phyloP scores from a whole-genome alignment of 148 eudicot species.

The Cornus controversa region DNA sequence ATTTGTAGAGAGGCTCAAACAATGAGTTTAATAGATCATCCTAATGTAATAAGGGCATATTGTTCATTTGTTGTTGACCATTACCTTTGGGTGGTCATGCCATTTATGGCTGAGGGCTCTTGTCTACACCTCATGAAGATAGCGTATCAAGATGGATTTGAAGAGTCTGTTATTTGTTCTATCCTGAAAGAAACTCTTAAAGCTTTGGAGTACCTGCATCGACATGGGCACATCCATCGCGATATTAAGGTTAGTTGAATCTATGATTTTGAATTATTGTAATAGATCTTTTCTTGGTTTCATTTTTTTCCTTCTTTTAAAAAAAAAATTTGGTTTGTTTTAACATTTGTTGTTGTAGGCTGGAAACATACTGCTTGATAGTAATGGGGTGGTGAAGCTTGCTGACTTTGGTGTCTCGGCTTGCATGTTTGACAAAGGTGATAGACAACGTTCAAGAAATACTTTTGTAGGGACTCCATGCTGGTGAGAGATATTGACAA shows the following conservation, averaged over 20 bases:
- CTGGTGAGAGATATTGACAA: slow-evolving; percentile 49
- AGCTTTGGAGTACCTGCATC: slow-evolving; percentile 92
- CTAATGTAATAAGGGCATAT: slow-evolving; percentile 76
- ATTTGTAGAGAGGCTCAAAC: slow-evolving; percentile 95
- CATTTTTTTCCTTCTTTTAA: background rate
- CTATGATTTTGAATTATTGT: background rate
- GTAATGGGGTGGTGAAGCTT: slow-evolving; percentile 79
- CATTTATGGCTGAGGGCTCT: slow-evolving; percentile 97
- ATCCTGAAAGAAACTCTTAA: slow-evolving; percentile 90
- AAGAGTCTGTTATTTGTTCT: slow-evolving; percentile 81
- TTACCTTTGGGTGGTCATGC: slow-evolving; percentile 96
- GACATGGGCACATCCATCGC: slow-evolving; percentile 96
- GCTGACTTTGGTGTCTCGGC: slow-evolving; percentile 99
- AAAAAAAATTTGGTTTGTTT: slow-evolving; percentile 9
- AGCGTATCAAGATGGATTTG: slow-evolving; percentile 96
- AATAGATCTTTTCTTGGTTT: background rate
- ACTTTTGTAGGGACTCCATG: slow-evolving; percentile 99
- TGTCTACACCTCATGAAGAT: slow-evolving; percentile 94
- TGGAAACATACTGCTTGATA: slow-evolving; percentile 84
- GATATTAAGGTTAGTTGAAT: slow-evolving; percentile 72
- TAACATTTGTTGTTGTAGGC: slow-evolving; percentile 51
- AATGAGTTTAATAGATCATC: slow-evolving; percentile 94
- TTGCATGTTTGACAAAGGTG: slow-evolving; percentile 94
- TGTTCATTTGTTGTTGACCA: slow-evolving; percentile 94
- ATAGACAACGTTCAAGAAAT: slow-evolving; percentile 90